Evolutionary conservation across 805 yeast species (phyloP), one percentile per base, ranked within the genome.

Genomic region (Maudiozyma saulgeensis): DNA sequence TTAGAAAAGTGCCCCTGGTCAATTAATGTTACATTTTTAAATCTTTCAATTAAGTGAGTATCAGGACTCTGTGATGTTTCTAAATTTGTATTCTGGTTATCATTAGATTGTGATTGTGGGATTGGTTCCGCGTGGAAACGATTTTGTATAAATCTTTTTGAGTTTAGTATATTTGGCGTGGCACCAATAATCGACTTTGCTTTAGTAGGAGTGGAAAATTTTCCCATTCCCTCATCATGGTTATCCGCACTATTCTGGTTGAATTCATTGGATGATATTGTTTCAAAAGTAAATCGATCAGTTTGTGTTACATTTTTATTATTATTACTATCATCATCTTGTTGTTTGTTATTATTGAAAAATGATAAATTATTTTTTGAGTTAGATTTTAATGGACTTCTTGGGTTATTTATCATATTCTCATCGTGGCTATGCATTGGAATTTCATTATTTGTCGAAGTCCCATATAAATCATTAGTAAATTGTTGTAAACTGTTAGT

Each of bases 1-100:
- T 80, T 73, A 2, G 96, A 88, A 60, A 93, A 93, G 65, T 88
- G 96, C 23, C 99, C 98, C 35, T 77, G 72, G 2, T 96, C 96
- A 21, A 91, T 70, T 43, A 82, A 68, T 42, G 75, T 74, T 42
- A 91, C 90, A 53, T 83, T 81, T 21, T 82, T 60, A 52, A 78
- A 78, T 56, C 73, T 73, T 12, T 76, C 71, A 38, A 69, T 61
- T 26, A 78, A 60, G 60, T 77, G 79, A 1, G 66, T 51, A 52
- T 61, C 67, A 7, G 68, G 66, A 23, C 62, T 63, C 42, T 52
- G 41, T 16, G 50, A 9, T 3, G 25, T 6, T n/a, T n/a, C 32
- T n/a, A 26, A 21, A 19, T 21, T 12, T n/a, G 13, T 13, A 9
- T 15, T 37, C 13, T 37, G 23, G 13, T 11, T 37, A 11, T 18